Conservation (phyloP, 2,329 filamentous ascomycete genomes). For the Akanthomyces lecanii region DNA sequence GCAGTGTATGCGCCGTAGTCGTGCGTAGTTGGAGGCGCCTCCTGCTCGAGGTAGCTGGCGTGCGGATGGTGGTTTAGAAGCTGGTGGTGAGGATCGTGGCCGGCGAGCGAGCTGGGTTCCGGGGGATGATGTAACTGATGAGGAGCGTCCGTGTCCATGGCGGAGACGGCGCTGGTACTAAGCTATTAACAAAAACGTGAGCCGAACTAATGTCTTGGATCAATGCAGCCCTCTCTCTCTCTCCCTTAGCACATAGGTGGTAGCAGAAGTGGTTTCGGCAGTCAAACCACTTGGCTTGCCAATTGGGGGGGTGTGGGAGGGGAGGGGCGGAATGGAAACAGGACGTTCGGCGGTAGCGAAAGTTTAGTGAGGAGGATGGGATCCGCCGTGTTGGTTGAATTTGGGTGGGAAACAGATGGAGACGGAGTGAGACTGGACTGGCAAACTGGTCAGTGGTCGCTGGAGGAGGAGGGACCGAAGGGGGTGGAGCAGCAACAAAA, state of each 20-base stretch:
- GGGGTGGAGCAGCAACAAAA: not conserved
- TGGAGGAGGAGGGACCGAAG: not conserved
- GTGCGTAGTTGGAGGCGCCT: not conserved
- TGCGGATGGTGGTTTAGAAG: conserved; percentile 5
- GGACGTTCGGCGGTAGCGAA: not conserved
- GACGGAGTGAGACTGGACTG: not conserved
- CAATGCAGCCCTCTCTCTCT: not conserved
- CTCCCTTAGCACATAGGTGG: not conserved
- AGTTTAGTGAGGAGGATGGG: conserved; percentile 6
- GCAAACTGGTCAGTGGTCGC: too few relatives aligned
- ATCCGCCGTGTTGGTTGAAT: conserved; percentile 6
- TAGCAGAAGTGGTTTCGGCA: conserved; percentile 9
- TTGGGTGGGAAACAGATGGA: not conserved
- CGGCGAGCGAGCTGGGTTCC: not conserved
- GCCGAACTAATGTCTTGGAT: not conserved
- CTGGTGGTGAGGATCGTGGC: not conserved
- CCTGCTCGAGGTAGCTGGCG: conserved; percentile 6
- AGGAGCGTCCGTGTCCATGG: conserved; percentile 8
- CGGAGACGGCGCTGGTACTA: conserved; percentile 9
- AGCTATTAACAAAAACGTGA: conserved; percentile 8
- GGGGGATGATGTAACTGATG: conserved; percentile 13
- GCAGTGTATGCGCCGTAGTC: not conserved
- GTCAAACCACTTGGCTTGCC: not conserved
- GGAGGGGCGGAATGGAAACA: not conserved
- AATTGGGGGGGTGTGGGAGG: conserved; percentile 6